Evolutionary conservation across 2,329 filamentous ascomycete species (phyloP), one percentile per base, ranked within the genome.

Genomic region (Aspergillus sp.): DNA sequence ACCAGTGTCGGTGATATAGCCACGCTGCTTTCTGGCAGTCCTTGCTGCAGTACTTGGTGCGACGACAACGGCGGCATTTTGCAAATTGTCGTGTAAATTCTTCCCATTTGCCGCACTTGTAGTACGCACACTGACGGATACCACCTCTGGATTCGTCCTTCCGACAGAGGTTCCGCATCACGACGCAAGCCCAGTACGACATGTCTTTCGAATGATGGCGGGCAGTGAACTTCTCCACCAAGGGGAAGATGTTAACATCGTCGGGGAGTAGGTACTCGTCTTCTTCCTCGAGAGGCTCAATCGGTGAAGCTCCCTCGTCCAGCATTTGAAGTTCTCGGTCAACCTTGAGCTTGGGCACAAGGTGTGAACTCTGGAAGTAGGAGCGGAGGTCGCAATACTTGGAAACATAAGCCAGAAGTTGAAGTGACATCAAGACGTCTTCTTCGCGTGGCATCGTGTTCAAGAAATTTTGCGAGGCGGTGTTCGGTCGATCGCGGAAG

Each of bases 31-130:
- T 98, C 78, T 99, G 95, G 77, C 95, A 99, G 76, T 99, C 95
- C 77, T 99, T 99, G 84, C 93, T 97, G 86, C 95, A 99, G 80
- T 97, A 97, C 76, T 99, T 99, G 61, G 95, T 99, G 64, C 95
- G 87, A 66, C 95, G 87, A 79, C 95, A 99, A 64, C 95, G 88
- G 64, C 95, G 88, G 78, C 95, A 99, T 78, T 99, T 99, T 66
- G 95, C 95, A 75, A 99, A 99, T 73, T 99, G 93, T 61, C 95
- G 87, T 40, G 93, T 93, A 73, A 87, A 97, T 76, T 97, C 90
- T 75, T 99, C 95, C 95, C 95, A 99, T 73, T 96, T 97, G 60
- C 93, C 93, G 74, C 95, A 99, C 76, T 96, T 88, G 79, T 96
- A 99, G 79, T 97, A 97, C 54, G 95, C 95, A 74, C 95, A 99